Conservation (phyloP, 495 filamentous ascomycete species). For the Astrocystis sublimbata region DNA sequence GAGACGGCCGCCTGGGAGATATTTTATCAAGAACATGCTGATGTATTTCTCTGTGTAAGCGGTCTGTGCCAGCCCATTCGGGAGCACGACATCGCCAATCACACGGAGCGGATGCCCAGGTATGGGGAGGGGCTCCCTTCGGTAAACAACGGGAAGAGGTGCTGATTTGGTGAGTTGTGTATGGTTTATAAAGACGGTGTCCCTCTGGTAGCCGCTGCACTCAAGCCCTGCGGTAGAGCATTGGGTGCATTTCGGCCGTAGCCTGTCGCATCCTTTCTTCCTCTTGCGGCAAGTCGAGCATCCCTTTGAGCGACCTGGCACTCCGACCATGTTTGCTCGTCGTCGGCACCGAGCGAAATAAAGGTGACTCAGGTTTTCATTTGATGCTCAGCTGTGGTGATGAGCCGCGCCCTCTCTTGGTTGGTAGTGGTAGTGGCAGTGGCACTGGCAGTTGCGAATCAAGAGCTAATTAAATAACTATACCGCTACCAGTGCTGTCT, state of each 20-base stretch:
- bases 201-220: constrained; percentile 20
- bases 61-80: constrained; percentile 4
- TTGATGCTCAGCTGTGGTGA: background rate
- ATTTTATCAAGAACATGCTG: constrained; percentile 7
- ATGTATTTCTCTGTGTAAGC: constrained; percentile 18
- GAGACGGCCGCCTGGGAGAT: constrained; percentile 4
- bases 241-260: constrained; percentile 8
- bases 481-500: too few relatives aligned
- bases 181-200: constrained; percentile 17
- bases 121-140: background rate
- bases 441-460: too few relatives aligned
- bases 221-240: constrained; percentile 11
- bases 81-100: constrained; percentile 3
- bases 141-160: constrained; percentile 8
- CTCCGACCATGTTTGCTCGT: constrained; percentile 19
- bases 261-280: constrained; percentile 21
- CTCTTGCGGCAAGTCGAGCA: constrained; percentile 21
- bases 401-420: too few relatives aligned
- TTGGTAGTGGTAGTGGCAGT: too few relatives aligned
- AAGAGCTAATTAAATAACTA: too few relatives aligned
- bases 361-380: background rate
- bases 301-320: constrained; percentile 23
- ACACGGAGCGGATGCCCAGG: background rate
- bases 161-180: constrained; percentile 9
- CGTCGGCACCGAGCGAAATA: background rate